phyloP scores from a whole-genome alignment of 2,329 filamentous ascomycete species.

The Taxawa tesnikishii region DNA sequence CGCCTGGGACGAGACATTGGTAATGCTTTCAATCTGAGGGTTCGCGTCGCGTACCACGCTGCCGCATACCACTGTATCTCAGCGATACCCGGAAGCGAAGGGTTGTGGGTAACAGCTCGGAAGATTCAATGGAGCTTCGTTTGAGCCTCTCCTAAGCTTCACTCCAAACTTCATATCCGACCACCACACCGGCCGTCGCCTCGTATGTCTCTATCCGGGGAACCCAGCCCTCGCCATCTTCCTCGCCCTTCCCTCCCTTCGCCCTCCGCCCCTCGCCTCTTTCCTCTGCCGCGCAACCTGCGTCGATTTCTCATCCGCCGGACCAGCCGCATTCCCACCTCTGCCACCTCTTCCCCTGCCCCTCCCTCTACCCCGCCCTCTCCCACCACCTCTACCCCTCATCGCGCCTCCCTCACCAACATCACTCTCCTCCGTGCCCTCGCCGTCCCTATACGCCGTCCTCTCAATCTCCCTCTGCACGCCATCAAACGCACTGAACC shows the following conservation, averaged over 20 bases:
- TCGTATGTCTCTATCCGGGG: too few relatives aligned
- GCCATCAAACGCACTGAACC: slow-evolving; percentile 53
- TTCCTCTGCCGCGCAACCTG: slow-evolving; percentile 61
- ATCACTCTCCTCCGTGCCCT: slow-evolving; percentile 46
- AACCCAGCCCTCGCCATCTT: slow-evolving; percentile 49
- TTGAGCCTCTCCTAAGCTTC: too few relatives aligned
- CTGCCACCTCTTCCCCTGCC: slow-evolving; percentile 26
- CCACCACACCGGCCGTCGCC: too few relatives aligned
- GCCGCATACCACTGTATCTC: too few relatives aligned
- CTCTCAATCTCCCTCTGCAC: slow-evolving; percentile 51
- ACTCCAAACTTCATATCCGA: too few relatives aligned
- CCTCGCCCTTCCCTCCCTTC: slow-evolving; percentile 55
- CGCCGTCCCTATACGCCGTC: slow-evolving; percentile 49
- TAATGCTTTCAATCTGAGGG: too few relatives aligned
- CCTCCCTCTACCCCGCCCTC: slow-evolving; percentile 38
- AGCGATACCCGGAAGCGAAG: too few relatives aligned
- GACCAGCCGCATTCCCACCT: slow-evolving; percentile 48
- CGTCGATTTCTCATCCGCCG: slow-evolving; percentile 57
- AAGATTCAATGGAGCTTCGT: too few relatives aligned
- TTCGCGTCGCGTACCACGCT: too few relatives aligned
- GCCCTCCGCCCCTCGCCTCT: slow-evolving; percentile 73
- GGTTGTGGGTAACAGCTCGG: too few relatives aligned
- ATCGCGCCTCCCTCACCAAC: slow-evolving; percentile 37
- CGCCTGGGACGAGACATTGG: slow-evolving; percentile 25
- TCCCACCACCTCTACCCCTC: slow-evolving; percentile 26